These are phyloP conservation scores for Recurvomyces mirabilis DNA, from an alignment of 495 filamentous ascomycete genomes.

Conservation along the genomic window DNA sequence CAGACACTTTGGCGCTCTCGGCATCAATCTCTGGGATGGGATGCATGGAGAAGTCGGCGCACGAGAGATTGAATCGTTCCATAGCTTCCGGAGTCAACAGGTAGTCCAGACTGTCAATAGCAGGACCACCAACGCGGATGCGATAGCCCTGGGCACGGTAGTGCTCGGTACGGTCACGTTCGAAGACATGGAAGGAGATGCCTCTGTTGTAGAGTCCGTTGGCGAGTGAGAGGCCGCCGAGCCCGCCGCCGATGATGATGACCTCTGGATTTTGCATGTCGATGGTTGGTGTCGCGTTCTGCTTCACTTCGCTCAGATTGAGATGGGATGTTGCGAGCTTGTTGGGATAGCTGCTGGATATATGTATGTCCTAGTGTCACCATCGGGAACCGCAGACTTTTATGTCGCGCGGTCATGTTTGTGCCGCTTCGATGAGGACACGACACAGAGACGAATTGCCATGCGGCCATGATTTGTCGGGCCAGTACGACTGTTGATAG, in stretches of 20 bases:
- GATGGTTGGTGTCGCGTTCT: too few relatives aligned
- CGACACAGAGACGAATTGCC: too few relatives aligned
- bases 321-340: too few relatives aligned
- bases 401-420: too few relatives aligned
- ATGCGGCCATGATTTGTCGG: too few relatives aligned
- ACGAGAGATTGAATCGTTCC: background rate
- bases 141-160: constrained; percentile 33
- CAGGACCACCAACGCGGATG: constrained; percentile 4
- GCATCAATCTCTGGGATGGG: constrained; percentile 17
- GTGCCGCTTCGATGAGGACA: too few relatives aligned
- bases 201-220: constrained; percentile 41
- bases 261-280: background rate
- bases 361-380: too few relatives aligned
- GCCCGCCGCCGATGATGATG: constrained; percentile 40
- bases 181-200: constrained; percentile 44
- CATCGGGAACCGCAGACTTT: too few relatives aligned
- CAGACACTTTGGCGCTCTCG: background rate
- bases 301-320: too few relatives aligned
- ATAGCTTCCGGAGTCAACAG: background rate
- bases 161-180: constrained; percentile 31
- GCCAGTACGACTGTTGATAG: too few relatives aligned
- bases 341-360: too few relatives aligned
- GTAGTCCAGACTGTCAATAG: background rate
- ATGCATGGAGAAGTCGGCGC: constrained; percentile 15
- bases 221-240: constrained; percentile 44